A percentile compares a stretch with the other conserved stretches of the same genome.
Conservation (phyloP, 352 stramenopile species). For the Phytophthora sojae region DNA sequence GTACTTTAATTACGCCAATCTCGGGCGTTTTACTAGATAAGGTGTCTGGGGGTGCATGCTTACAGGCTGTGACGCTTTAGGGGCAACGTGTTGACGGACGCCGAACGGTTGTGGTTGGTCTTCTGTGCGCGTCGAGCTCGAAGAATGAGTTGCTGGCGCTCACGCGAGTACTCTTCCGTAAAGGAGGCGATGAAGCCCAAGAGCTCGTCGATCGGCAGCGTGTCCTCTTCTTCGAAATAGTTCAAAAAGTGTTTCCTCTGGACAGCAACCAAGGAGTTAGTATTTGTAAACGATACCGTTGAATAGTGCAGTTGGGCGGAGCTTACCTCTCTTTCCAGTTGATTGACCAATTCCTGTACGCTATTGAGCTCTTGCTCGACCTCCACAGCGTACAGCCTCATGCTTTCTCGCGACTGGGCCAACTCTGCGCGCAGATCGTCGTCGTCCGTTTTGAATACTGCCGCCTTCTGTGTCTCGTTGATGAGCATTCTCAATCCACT, state of each 20-base stretch:
- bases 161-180: conserved; percentile 14
- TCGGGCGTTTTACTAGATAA: neutral
- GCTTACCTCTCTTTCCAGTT: conserved; percentile 60
- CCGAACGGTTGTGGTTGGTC: conserved; percentile 9
- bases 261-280: conserved; percentile 1
- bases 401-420: conserved; percentile 37
- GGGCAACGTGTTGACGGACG: conserved; percentile 17
- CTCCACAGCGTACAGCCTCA: conserved; percentile 65
- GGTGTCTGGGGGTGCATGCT: neutral
- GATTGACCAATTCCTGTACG: conserved; percentile 52
- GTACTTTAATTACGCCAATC: neutral
- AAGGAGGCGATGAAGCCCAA: conserved; percentile 43
- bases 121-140: conserved; percentile 30
- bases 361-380: conserved; percentile 67
- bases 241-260: conserved; percentile 74
- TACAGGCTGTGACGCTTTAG: conserved; percentile 40
- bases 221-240: conserved; percentile 82
- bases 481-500: conserved; percentile 62
- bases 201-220: conserved; percentile 70
- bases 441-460: conserved; percentile 42
- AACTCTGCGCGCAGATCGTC: conserved; percentile 33
- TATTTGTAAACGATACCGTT: neutral
- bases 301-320: neutral
- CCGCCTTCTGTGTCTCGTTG: conserved; percentile 56
- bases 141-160: conserved; percentile 57